phyloP scores from a whole-genome alignment of 2,329 filamentous ascomycete genomes.

The Pseudogymnoascus pannorum region DNA sequence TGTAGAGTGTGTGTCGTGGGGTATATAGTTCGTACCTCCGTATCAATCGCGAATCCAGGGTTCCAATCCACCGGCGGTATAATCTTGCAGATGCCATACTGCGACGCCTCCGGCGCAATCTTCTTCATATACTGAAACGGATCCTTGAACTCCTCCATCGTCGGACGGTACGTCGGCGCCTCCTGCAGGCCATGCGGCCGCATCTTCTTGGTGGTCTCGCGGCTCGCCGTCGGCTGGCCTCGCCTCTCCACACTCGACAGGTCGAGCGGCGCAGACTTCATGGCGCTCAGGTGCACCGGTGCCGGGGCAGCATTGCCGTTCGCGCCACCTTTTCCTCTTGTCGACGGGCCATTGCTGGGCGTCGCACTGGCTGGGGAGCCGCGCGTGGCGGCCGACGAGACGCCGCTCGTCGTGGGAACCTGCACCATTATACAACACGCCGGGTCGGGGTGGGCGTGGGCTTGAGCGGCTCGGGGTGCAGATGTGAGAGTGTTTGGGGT shows the following conservation, averaged over 20 bases:
- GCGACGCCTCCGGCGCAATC: slow-evolving; percentile 75
- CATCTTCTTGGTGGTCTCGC: slow-evolving; percentile 68
- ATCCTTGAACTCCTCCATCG: slow-evolving; percentile 89
- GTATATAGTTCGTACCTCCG: slow-evolving; percentile 63
- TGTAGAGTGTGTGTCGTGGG: too few species aligned
- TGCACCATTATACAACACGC: slow-evolving; percentile 25
- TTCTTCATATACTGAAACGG: slow-evolving; percentile 90
- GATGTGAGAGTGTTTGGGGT: neutral
- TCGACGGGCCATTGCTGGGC: slow-evolving; percentile 19
- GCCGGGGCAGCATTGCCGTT: slow-evolving; percentile 27
- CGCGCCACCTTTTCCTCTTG: slow-evolving; percentile 22
- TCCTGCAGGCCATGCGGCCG: slow-evolving; percentile 81
- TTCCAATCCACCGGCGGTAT: slow-evolving; percentile 93
- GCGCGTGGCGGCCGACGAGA: slow-evolving; percentile 23
- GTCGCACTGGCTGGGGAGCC: slow-evolving; percentile 25
- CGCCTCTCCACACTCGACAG: slow-evolving; percentile 85
- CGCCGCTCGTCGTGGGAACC: slow-evolving; percentile 23
- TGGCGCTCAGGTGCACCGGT: slow-evolving; percentile 28
- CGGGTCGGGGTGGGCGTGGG: slow-evolving; percentile 11
- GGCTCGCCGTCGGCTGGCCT: slow-evolving; percentile 69
- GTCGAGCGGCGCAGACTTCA: slow-evolving; percentile 55
- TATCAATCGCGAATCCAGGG: slow-evolving; percentile 91
- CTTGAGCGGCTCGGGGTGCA: neutral
- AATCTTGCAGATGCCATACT: slow-evolving; percentile 92
- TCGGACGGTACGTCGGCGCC: slow-evolving; percentile 84